phyloP scores from a whole-genome alignment of 2,329 filamentous ascomycete genomes.

The Fusarium nygamai region DNA sequence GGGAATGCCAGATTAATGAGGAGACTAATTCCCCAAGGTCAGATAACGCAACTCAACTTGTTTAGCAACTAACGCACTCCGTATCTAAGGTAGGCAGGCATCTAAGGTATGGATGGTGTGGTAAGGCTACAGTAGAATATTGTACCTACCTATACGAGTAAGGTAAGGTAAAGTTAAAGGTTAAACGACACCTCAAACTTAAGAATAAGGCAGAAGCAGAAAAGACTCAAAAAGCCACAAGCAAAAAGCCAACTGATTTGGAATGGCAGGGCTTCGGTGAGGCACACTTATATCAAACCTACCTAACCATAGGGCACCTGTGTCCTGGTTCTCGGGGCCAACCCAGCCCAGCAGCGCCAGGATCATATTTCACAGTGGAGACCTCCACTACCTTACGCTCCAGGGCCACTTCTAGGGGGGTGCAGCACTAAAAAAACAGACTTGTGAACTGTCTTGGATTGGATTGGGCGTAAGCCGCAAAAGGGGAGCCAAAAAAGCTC shows the following conservation, averaged over 20 bases:
- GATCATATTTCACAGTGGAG: constrained; percentile 35
- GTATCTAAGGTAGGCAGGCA: not conserved
- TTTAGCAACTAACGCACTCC: not conserved
- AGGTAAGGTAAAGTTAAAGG: constrained; percentile 15
- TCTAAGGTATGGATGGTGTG: constrained; percentile 10
- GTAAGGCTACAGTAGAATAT: not conserved
- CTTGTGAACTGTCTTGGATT: not conserved
- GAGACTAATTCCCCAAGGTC: constrained; percentile 11
- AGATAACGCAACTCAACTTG: constrained; percentile 15
- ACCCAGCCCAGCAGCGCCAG: constrained; percentile 37
- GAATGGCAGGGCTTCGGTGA: constrained; percentile 23
- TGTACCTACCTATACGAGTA: constrained; percentile 9
- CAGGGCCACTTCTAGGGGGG: constrained; percentile 3
- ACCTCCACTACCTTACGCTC: not conserved
- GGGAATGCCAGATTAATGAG: constrained; percentile 35
- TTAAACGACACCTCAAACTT: constrained; percentile 6
- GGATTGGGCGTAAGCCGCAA: not conserved
- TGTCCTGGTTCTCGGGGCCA: constrained; percentile 44
- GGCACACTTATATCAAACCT: not conserved
- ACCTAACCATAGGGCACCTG: constrained; percentile 25
- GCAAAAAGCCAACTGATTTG: not conserved
- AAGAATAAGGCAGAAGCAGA: not conserved
- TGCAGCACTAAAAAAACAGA: not conserved
- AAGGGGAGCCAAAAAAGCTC: constrained; percentile 15
- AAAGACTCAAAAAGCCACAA: constrained; percentile 6